These are phyloP conservation scores for Tuber calosporum DNA, from an alignment of 495 filamentous ascomycete genomes.

Conservation along the genomic window DNA sequence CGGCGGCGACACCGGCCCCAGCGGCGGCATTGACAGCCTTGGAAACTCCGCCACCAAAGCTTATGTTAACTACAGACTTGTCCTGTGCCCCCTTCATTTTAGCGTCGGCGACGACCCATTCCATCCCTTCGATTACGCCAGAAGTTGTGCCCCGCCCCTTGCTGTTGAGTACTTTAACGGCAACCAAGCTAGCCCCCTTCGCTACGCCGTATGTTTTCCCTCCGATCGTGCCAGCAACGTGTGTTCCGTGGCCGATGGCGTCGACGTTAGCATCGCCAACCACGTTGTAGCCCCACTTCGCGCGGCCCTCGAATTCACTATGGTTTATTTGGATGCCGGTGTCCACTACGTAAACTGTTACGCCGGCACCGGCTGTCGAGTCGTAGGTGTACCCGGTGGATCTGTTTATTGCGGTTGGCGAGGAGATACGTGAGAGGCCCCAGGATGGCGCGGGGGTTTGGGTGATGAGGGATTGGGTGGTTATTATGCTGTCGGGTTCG, in stretches of 20 bases:
- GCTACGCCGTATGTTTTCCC: conserved; percentile 59
- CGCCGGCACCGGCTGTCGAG: conserved; percentile 48
- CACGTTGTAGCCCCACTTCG: conserved; percentile 50
- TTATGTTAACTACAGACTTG: conserved; percentile 50
- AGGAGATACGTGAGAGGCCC: conserved; percentile 55
- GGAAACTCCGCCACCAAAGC: conserved; percentile 49
- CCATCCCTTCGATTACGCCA: no score
- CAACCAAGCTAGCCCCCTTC: conserved; percentile 57
- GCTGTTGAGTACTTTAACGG: conserved; percentile 60
- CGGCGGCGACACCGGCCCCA: conserved; percentile 48
- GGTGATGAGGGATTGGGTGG: conserved; percentile 43
- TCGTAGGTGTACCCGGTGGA: conserved; percentile 52
- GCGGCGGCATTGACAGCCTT: conserved; percentile 56
- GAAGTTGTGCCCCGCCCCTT: conserved; percentile 54
- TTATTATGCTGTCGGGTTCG: conserved; percentile 47
- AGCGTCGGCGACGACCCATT: conserved; percentile 54
- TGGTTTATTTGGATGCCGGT: conserved; percentile 31
- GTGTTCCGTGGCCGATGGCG: conserved; percentile 58
- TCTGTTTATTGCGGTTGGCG: conserved; percentile 41
- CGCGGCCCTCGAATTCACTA: conserved; percentile 51
- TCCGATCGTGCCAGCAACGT: conserved; percentile 62
- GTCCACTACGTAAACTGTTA: conserved; percentile 43
- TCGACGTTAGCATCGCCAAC: conserved; percentile 47
- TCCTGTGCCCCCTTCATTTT: conserved; percentile 40
- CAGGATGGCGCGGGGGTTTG: conserved; percentile 51